Base-by-base conservation (phyloP, 2,329 filamentous ascomycete species). In the Beauveria caledonica region DNA sequence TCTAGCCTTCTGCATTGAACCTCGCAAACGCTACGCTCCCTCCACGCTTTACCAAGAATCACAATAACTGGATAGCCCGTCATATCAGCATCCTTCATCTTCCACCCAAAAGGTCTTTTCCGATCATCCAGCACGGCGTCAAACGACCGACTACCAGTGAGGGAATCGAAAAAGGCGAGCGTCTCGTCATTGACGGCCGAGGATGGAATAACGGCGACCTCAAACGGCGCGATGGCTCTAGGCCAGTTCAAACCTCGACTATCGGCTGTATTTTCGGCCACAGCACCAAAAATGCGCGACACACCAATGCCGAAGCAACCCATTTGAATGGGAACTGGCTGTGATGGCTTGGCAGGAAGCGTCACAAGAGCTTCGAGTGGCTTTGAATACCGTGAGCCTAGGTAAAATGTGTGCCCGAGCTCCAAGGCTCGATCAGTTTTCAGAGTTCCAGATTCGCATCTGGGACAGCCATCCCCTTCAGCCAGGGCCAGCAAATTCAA, bases 221-320 rank as follows among this genome's bases (percentile, higher is more conserved):
- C 87, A 67, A 88, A 97, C 0, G 94, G 94, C 2, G 94, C 90
- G 64, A 97, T 92, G 10, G 78, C 85, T 6, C 86, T 80, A 0
- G 94, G 94, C 94, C 94, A 99, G 67, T 90, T 91, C 8, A 97
- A 79, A 0, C 92, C 94, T 68, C 77, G 82, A 3, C 80, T 69
- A 65, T 96, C 90, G 0, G 85, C 80, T 10, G 91, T 78, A 44
- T 87, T 82, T 64, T 93, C 87, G 1, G 92, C 92, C 1, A 94
- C 85, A 1, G 94, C 91, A 9, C 88, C 92, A 63, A 99, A 87
- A 67, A 99, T 86, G 49, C 94, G 87, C 5, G 92, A 96, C 19
- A 99, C 85, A 1, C 94, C 94, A 63, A 99, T 95, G 1, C 94
- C 94, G 70, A 97, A 91, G 71, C 94, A 99, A 60, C 94, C 94